Base-by-base conservation (phyloP, 345 rosid genomes). In the Sapria himalayana region DNA sequence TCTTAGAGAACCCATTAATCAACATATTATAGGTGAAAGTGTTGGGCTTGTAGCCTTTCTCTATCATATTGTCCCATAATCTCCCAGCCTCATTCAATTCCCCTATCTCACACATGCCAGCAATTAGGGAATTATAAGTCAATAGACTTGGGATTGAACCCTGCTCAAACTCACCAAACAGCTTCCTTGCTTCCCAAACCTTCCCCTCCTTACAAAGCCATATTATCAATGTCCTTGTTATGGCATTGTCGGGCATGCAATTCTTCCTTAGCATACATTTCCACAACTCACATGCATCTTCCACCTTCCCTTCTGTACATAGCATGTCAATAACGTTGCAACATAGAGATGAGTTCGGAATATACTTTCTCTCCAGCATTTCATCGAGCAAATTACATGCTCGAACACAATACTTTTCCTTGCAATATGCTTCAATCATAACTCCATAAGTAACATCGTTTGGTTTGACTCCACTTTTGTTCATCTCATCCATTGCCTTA, bases 401-500 rank as follows among this genome's bases (percentile, higher is more conserved):
- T 63, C 75, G 86, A 1, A 84, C 84, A 0, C 81, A 56, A 45
- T 48, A 77, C 57, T 62, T 78, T 44, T 64, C 81, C 39, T 58
- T 73, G 16, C 96, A 78, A 21, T 65, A 56, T 3, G 77, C 92
- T 37, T 73, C 62, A 4, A 85, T 67, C 86, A 81, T 75, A 33
- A 78, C 84, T n/a, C 86, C 86, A 22, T 77, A 80, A 12, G 82
- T 80, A 48, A 81, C 74, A 11, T 85, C 96, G 65, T 77, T 85
- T 1, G 93, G 73, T 33, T 60, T 69, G 21, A 85, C 65, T 16
- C 65, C 75, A 20, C 74, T 70, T 36, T 65, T 67, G 45, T 75
- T 92, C 96, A 81, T 85, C 3, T 75, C 81, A 66, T 85, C 92
- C 86, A 85, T 85, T 8, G 73, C 71, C 64, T 51, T 66, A 41